Evolutionary conservation across 306 rosid genomes (phyloP).

Genomic region (Quercus bicolor): DNA sequence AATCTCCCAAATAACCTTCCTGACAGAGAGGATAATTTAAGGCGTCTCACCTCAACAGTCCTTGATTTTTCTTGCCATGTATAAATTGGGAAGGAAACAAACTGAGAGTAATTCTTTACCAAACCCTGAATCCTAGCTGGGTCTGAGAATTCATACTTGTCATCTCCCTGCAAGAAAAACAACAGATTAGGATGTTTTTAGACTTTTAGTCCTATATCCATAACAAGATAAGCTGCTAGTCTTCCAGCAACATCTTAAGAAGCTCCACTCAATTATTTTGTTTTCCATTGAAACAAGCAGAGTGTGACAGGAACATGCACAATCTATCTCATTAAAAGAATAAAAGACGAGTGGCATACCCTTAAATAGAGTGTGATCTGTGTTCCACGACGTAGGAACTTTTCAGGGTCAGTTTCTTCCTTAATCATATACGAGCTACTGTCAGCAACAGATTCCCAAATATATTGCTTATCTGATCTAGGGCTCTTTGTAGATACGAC

Average conservation of each 20-base stretch:
- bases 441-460: slow-evolving; percentile 88
- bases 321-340: neutral
- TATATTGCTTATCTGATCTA: slow-evolving; percentile 80
- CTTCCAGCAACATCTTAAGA: neutral
- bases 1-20: slow-evolving; percentile 3
- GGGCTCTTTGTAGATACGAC: slow-evolving; percentile 97
- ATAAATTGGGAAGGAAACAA: slow-evolving; percentile 94
- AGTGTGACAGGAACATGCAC: neutral
- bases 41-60: slow-evolving; percentile 71
- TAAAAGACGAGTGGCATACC: slow-evolving; percentile 39
- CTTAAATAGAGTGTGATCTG: slow-evolving; percentile 82
- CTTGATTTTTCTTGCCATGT: slow-evolving; percentile 96
- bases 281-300: neutral
- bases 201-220: no score
- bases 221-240: neutral
- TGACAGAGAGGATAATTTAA: neutral
- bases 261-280: neutral
- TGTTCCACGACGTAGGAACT: slow-evolving; percentile 74
- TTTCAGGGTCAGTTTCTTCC: slow-evolving; percentile 94
- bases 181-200: neutral
- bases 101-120: slow-evolving; percentile 97
- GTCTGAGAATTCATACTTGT: slow-evolving; percentile 93
- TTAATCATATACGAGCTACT: slow-evolving; percentile 83
- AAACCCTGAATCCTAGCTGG: slow-evolving; percentile 75
- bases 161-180: slow-evolving; percentile 57